Evolutionary conservation across 768 basidiomycete genomes (phyloP).

Genomic region (Piloderma croceum): DNA sequence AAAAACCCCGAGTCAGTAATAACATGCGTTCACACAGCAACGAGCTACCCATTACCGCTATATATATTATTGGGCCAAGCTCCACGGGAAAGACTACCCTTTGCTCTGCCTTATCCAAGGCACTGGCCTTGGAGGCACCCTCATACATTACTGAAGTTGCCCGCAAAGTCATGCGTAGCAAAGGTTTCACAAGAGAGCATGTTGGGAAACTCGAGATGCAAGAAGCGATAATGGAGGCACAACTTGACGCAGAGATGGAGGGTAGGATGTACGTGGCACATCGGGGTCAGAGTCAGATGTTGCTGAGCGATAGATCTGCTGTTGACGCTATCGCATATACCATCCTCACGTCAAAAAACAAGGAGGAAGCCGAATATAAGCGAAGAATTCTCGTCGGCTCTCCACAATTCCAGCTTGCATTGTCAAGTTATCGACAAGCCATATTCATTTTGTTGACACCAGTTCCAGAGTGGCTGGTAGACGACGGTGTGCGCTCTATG

Average conservation of each 20-base stretch:
- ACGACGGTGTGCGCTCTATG: constrained; percentile 57
- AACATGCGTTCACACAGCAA: background rate
- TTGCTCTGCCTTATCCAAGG: constrained; percentile 44
- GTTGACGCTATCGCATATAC: constrained; percentile 63
- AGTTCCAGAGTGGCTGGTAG: constrained; percentile 53
- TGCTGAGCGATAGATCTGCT: constrained; percentile 60
- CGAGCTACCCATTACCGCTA: too few relatives aligned
- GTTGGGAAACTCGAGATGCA: constrained; percentile 55
- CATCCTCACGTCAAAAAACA: constrained; percentile 37
- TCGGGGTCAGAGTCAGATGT: too few relatives aligned
- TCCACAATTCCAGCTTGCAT: constrained; percentile 34
- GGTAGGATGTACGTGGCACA: too few relatives aligned
- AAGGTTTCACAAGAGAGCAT: constrained; percentile 49
- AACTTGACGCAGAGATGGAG: constrained; percentile 40
- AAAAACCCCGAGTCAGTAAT: background rate
- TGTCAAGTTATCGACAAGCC: constrained; percentile 40
- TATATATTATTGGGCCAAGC: too few relatives aligned
- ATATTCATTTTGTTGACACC: constrained; percentile 51
- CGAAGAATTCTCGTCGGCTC: constrained; percentile 30
- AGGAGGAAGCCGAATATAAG: constrained; percentile 30
- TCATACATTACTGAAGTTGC: constrained; percentile 59
- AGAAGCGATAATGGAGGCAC: constrained; percentile 52
- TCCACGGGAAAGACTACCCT: constrained; percentile 71
- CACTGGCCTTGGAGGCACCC: constrained; percentile 31
- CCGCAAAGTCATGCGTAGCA: constrained; percentile 46